Evolutionary conservation across 306 rosid genomes (phyloP), one percentile per base, ranked within the genome.

Genomic region (Potentilla sterilis): DNA sequence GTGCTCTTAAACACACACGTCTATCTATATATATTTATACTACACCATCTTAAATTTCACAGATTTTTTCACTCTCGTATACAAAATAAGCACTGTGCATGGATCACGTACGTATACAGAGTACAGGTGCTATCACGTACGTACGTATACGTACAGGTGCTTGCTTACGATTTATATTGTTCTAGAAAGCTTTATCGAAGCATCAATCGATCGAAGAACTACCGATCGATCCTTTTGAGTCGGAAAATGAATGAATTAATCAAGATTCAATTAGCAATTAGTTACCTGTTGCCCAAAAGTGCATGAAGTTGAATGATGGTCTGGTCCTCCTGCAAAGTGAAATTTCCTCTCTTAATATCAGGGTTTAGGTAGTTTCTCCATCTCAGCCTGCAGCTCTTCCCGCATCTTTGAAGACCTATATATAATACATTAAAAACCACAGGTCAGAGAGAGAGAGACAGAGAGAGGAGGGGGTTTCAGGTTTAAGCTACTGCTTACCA

Each of bases 231-330:
- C 7, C 8, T 49, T 18, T 49, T 16, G 55, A 49, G 55, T 49
- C 21, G 9, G 16, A 49, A 1, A 49, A 15, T 16, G 55, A 49
- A 49, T 49, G 7, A 37, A 35, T 3, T 64, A 37, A 38, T 66
- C 9, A n/a, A n/a, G 59, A 54, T 54, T 54, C 8, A 51, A 19
- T 51, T 54, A 54, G 59, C 1, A 54, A 19, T 9, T n/a, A 37
- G 4, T 49, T 18, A 63, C 78, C 61, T 75, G 78, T 63, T 75
- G 48, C 78, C 78, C 4, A 75, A 35, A 62, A 75, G 71, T 6
- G 78, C 78, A 63, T 75, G 78, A n/a, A 75, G 78, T 35, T 63
- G 78, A 63, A 75, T 75, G 70, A 75, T 75, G 62, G 70, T 75
- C 66, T 49, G 78, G 71, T 75, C 78, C 63, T 75, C 78, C 18